Evolutionary conservation across 805 yeast species (phyloP).

Genomic region (Hyphopichia homilentoma): DNA sequence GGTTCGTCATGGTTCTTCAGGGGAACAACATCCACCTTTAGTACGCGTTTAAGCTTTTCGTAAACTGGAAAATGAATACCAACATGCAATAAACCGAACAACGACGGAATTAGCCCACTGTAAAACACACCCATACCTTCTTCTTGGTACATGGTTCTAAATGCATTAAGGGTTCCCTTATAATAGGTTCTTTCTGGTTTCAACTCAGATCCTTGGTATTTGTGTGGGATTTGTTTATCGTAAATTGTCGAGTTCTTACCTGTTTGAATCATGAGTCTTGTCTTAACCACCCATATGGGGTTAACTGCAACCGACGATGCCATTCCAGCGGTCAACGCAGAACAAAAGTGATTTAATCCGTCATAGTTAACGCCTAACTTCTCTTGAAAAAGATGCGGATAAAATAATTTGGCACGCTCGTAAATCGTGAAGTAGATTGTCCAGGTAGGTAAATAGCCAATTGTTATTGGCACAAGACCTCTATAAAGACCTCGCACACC

Average conservation of each 20-base stretch:
- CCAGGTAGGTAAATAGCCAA: slow-evolving; percentile 98
- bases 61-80: slow-evolving; percentile 96
- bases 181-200: slow-evolving; percentile 41
- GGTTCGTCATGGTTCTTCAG: slow-evolving; percentile 1
- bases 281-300: slow-evolving; percentile 97
- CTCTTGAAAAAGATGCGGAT: slow-evolving; percentile 39
- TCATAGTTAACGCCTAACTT: slow-evolving; percentile 20
- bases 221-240: slow-evolving; percentile 7
- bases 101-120: slow-evolving; percentile 85
- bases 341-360: slow-evolving; percentile 40
- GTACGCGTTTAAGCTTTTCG: slow-evolving; percentile 66
- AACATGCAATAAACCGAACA: slow-evolving; percentile 87
- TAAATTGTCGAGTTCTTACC: slow-evolving; percentile 40
- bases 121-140: slow-evolving; percentile 85
- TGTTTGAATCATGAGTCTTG: slow-evolving; percentile 86
- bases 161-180: slow-evolving; percentile 80
- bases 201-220: slow-evolving; percentile 7
- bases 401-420: slow-evolving; percentile 65
- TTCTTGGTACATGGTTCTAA: slow-evolving; percentile 65
- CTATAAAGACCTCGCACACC: slow-evolving; percentile 82
- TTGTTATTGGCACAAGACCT: slow-evolving; percentile 86
- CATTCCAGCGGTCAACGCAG: slow-evolving; percentile 87
- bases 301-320: slow-evolving; percentile 81
- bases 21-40: slow-evolving; percentile 23
- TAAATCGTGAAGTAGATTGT: slow-evolving; percentile 90